Percentiles rank a stretch among this genome's conserved stretches.
Evolutionary conservation across 2,329 filamentous ascomycete species (phyloP).

Genomic region (Aspergillus flavus): DNA sequence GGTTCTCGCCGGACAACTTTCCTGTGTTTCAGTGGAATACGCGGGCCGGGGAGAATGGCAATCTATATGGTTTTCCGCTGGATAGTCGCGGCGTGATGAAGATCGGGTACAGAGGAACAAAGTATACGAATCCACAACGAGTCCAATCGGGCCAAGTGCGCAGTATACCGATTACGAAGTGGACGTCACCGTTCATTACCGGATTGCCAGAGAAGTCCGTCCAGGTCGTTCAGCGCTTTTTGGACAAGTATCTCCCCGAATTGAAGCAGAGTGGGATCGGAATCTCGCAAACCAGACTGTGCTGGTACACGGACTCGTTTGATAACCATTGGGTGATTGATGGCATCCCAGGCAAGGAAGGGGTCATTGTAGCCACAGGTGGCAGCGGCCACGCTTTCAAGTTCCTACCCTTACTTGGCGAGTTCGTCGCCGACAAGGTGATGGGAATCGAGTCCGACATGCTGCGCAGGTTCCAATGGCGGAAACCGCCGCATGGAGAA

Average conservation of each 20-base stretch:
- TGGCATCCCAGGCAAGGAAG: constrained; percentile 52
- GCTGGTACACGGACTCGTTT: constrained; percentile 61
- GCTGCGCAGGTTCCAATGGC: background rate
- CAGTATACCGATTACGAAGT: constrained; percentile 47
- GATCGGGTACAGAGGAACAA: constrained; percentile 55
- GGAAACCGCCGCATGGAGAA: background rate
- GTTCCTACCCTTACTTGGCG: constrained; percentile 51
- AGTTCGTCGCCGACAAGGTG: background rate
- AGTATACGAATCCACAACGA: constrained; percentile 50
- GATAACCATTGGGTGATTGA: constrained; percentile 59
- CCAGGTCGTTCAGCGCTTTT: constrained; percentile 35
- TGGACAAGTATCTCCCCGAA: constrained; percentile 49
- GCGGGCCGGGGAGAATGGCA: constrained; percentile 41
- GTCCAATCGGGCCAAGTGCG: constrained; percentile 42
- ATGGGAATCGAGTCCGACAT: background rate
- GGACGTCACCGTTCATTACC: constrained; percentile 24
- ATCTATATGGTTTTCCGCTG: constrained; percentile 53
- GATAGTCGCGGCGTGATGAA: constrained; percentile 51
- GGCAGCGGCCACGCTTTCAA: constrained; percentile 67
- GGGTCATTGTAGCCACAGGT: constrained; percentile 62
- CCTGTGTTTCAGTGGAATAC: constrained; percentile 49
- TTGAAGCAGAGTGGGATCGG: constrained; percentile 38
- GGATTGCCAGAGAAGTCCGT: constrained; percentile 32
- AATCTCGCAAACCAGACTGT: constrained; percentile 51
- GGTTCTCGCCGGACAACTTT: constrained; percentile 48